A percentile compares a stretch with the other conserved stretches of the same genome.
phyloP scores from a whole-genome alignment of 257 asterid genomes.

The Nyctanthes arbortristis region DNA sequence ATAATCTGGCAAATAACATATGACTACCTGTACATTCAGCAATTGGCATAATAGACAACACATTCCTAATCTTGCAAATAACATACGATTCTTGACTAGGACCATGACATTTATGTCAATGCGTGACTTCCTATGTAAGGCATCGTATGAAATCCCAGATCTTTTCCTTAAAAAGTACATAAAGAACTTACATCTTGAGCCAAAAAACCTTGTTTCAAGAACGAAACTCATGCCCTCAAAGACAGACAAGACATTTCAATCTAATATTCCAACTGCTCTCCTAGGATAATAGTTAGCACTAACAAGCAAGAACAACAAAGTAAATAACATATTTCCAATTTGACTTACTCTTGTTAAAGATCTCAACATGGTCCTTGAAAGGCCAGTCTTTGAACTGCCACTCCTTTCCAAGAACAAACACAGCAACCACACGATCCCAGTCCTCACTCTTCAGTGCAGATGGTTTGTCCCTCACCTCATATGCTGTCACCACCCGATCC shows the following conservation, averaged over 20 bases:
- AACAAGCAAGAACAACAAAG: not conserved
- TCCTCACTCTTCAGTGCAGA: constrained; percentile 83
- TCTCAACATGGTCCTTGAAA: constrained; percentile 91
- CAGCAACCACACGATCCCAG: constrained; percentile 99
- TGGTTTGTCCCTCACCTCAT: constrained; percentile 98
- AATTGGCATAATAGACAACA: not conserved
- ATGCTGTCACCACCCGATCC: constrained; percentile 93
- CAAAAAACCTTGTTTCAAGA: not conserved
- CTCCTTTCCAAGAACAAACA: constrained; percentile 96
- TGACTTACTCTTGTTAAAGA: constrained; percentile 87
- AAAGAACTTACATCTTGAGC: not conserved
- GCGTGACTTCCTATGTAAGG: not conserved
- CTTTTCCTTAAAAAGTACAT: not conserved
- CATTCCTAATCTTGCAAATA: not conserved
- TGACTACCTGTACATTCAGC: too few relatives aligned
- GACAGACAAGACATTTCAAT: not conserved
- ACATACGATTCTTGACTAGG: not conserved
- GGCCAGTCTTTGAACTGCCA: constrained; percentile 99
- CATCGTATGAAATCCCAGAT: not conserved
- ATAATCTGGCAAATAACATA: too few relatives aligned
- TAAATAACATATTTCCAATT: constrained; percentile 2
- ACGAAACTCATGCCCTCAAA: not conserved
- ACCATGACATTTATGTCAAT: not conserved
- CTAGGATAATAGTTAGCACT: not conserved
- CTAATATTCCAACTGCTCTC: not conserved